These are phyloP conservation scores for Kwoniella pini DNA, from an alignment of 768 basidiomycete genomes.

Conservation along the genomic window DNA sequence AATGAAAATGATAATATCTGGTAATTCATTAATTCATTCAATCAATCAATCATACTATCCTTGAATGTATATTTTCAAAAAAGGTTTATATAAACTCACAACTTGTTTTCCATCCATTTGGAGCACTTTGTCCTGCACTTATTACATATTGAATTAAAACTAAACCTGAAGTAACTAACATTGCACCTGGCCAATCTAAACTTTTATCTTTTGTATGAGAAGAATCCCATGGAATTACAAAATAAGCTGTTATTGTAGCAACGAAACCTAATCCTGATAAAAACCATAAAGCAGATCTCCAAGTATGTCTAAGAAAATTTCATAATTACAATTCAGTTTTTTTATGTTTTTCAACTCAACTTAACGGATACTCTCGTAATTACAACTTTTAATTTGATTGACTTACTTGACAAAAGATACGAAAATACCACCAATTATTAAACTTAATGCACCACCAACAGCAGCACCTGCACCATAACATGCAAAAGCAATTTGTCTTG, in stretches of 20 bases:
- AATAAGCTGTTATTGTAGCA: conserved; percentile 61
- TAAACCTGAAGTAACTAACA: conserved; percentile 66
- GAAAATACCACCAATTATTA: conserved; percentile 68
- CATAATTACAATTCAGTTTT: neutral
- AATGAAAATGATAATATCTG: conserved; percentile 72
- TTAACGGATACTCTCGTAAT: no score
- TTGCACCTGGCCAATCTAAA: conserved; percentile 77
- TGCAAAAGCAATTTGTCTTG: conserved; percentile 76
- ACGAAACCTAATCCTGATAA: conserved; percentile 63
- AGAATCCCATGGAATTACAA: conserved; percentile 67
- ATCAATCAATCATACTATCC: neutral
- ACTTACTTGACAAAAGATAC: conserved; percentile 61
- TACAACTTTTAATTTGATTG: no score
- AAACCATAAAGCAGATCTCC: conserved; percentile 71
- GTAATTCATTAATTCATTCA: neutral
- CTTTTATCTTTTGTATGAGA: conserved; percentile 49
- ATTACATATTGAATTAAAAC: conserved; percentile 73
- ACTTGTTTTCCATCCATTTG: conserved; percentile 64
- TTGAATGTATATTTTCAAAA: conserved; percentile 23
- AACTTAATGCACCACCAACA: conserved; percentile 72
- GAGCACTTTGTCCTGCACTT: conserved; percentile 66
- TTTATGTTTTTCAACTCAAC: no score
- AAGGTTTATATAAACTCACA: conserved; percentile 55
- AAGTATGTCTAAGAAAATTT: conserved; percentile 48
- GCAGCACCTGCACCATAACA: conserved; percentile 84